These are phyloP conservation scores for Pleochaeta shiraiana DNA, from an alignment of 2,329 filamentous ascomycete species.

Conservation along the genomic window DNA sequence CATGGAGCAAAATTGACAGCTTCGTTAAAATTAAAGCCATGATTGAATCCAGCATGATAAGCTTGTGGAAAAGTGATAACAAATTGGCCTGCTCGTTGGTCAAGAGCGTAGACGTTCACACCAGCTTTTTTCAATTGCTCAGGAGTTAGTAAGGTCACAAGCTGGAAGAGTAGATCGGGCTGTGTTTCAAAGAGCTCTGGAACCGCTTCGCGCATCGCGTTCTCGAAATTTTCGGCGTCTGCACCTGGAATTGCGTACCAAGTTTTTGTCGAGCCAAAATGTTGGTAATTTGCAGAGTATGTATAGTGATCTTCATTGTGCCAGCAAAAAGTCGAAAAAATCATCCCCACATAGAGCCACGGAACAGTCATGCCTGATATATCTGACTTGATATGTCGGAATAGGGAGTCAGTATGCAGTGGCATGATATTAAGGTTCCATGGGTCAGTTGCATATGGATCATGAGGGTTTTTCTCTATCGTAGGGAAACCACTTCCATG, in stretches of 20 bases:
- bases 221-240: slow-evolving; percentile 86
- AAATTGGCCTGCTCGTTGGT: slow-evolving; percentile 87
- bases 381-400: slow-evolving; percentile 93
- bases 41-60: slow-evolving; percentile 96
- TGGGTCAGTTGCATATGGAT: slow-evolving; percentile 69
- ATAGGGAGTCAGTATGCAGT: slow-evolving; percentile 75
- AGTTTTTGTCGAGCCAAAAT: slow-evolving; percentile 94
- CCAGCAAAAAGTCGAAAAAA: slow-evolving; percentile 99
- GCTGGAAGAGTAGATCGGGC: slow-evolving; percentile 84
- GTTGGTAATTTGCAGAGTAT: slow-evolving; percentile 96
- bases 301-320: slow-evolving; percentile 98
- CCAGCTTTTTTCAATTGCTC: slow-evolving; percentile 85
- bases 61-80: slow-evolving; percentile 94
- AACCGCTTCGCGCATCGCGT: slow-evolving; percentile 85
- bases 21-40: slow-evolving; percentile 98
- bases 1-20: slow-evolving; percentile 92
- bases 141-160: slow-evolving; percentile 88
- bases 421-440: slow-evolving; percentile 95
- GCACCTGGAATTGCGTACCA: slow-evolving; percentile 97
- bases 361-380: slow-evolving; percentile 99
- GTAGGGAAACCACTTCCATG: slow-evolving; percentile 96
- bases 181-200: slow-evolving; percentile 95
- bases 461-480: slow-evolving; percentile 69
- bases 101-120: slow-evolving; percentile 82
- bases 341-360: slow-evolving; percentile 99